Conservation (phyloP, 139 green algal genomes). For the Astrephomene gubernaculifera region DNA sequence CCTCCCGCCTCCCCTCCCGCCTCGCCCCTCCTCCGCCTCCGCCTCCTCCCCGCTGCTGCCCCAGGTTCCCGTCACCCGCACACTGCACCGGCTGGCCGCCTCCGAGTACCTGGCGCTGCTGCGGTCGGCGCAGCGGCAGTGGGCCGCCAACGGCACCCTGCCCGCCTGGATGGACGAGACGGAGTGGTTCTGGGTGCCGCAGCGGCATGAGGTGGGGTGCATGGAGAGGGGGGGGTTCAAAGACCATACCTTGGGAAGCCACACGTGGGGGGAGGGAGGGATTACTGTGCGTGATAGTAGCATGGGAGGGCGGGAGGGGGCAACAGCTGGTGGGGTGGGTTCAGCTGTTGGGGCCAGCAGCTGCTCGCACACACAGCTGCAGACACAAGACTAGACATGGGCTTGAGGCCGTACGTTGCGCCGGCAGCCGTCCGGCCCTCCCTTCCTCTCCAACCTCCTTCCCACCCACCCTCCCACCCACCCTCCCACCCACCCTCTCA, state of each 20-base stretch:
- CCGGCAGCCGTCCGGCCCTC: too few species aligned
- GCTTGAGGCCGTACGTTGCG: too few species aligned
- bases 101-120: slow-evolving; percentile 51
- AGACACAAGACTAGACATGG: too few species aligned
- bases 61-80: slow-evolving; percentile 57
- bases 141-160: slow-evolving; percentile 26
- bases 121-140: slow-evolving; percentile 37
- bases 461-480: background rate
- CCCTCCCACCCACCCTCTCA: background rate
- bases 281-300: background rate
- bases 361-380: too few species aligned
- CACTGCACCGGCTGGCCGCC: slow-evolving; percentile 44
- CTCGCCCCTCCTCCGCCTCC: too few species aligned
- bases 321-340: background rate
- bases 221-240: background rate
- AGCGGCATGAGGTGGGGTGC: slow-evolving; percentile 47
- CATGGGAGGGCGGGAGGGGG: background rate
- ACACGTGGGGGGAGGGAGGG: background rate
- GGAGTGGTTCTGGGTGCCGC: slow-evolving; percentile 68
- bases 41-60: background rate
- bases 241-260: background rate
- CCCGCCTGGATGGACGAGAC: slow-evolving; percentile 62
- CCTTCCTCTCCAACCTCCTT: too few species aligned
- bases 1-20: too few species aligned
- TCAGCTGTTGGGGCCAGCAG: too few species aligned